phyloP scores from a whole-genome alignment of 257 asterid genomes.

The Apocynum venetum region DNA sequence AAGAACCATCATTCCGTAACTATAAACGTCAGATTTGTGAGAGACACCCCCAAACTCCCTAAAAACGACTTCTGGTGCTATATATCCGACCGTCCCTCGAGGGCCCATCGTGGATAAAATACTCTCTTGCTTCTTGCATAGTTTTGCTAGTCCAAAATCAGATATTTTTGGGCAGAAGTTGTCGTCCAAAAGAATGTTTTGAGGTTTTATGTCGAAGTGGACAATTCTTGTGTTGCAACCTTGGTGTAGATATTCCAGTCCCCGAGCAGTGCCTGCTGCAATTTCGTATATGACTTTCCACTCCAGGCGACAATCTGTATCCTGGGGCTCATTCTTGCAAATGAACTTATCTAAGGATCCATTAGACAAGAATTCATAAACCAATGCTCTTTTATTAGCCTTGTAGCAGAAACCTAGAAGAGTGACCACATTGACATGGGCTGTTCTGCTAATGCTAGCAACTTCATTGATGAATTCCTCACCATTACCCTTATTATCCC shows the following conservation, averaged over 20 bases:
- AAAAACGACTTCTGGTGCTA: slow-evolving; percentile 28
- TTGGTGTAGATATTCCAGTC: slow-evolving; percentile 59
- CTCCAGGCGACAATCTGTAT: slow-evolving; percentile 26
- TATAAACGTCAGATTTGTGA: slow-evolving; percentile 29
- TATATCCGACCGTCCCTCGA: slow-evolving; percentile 31
- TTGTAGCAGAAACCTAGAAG: slow-evolving; percentile 9
- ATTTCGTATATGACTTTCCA: slow-evolving; percentile 45
- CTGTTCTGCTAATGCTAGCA: slow-evolving; percentile 3
- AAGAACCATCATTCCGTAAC: slow-evolving; percentile 35
- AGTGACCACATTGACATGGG: slow-evolving; percentile 13
- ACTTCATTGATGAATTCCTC: slow-evolving; percentile 8
- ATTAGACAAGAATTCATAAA: slow-evolving; percentile 38
- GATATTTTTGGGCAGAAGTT: slow-evolving; percentile 34
- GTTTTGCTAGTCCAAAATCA: slow-evolving; percentile 32
- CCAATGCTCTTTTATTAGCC: not conserved
- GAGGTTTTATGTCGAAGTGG: slow-evolving; percentile 74
- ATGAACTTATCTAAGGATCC: slow-evolving; percentile 57
- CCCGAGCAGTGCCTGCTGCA: slow-evolving; percentile 54
- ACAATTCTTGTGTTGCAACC: slow-evolving; percentile 64
- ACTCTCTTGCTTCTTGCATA: slow-evolving; percentile 20
- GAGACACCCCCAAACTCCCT: slow-evolving; percentile 27
- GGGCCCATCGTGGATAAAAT: slow-evolving; percentile 20
- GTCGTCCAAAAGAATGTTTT: slow-evolving; percentile 55
- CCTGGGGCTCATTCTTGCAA: not conserved
- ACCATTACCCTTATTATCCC: not conserved